Conservation (phyloP, 2,329 filamentous ascomycete species). For the Iodosphaeria phyllophila region DNA sequence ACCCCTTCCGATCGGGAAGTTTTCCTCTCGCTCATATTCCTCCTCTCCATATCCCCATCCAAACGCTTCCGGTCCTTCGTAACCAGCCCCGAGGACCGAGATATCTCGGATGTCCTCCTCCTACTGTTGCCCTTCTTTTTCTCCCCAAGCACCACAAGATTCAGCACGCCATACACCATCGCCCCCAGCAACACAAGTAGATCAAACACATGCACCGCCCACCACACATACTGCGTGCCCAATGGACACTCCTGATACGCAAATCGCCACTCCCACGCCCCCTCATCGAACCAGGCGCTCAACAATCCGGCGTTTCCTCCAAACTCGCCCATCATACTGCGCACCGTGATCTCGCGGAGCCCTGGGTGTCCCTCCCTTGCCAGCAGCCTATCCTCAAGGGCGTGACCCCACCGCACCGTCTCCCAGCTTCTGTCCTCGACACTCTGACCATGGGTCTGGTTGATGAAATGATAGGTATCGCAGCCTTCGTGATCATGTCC, state of each 20-base stretch:
- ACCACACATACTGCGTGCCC: constrained; percentile 86
- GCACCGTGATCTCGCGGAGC: constrained; percentile 76
- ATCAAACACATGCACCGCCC: constrained; percentile 66
- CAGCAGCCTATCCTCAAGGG: constrained; percentile 20
- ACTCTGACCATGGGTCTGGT: constrained; percentile 31
- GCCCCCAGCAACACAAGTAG: constrained; percentile 22
- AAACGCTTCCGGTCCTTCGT: too few species aligned
- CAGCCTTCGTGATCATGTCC: constrained; percentile 94
- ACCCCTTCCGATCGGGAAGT: too few species aligned
- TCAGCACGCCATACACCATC: constrained; percentile 10
- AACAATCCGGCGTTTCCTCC: constrained; percentile 81
- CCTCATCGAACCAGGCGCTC: constrained; percentile 72
- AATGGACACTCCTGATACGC: constrained; percentile 64
- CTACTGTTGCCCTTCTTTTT: too few species aligned
- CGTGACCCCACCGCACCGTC: constrained; percentile 26
- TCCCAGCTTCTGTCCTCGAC: constrained; percentile 28
- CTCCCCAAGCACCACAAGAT: too few species aligned
- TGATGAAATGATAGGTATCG: constrained; percentile 69
- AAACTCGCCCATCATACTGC: constrained; percentile 97
- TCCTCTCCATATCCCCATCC: too few species aligned
- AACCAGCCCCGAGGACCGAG: too few species aligned
- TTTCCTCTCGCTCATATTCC: too few species aligned
- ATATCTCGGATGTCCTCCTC: too few species aligned
- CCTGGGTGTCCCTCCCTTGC: constrained; percentile 32
- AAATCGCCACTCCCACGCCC: constrained; percentile 57